These are phyloP conservation scores for Phytophthora ramorum DNA, from an alignment of 352 stramenopile genomes.

Conservation along the genomic window DNA sequence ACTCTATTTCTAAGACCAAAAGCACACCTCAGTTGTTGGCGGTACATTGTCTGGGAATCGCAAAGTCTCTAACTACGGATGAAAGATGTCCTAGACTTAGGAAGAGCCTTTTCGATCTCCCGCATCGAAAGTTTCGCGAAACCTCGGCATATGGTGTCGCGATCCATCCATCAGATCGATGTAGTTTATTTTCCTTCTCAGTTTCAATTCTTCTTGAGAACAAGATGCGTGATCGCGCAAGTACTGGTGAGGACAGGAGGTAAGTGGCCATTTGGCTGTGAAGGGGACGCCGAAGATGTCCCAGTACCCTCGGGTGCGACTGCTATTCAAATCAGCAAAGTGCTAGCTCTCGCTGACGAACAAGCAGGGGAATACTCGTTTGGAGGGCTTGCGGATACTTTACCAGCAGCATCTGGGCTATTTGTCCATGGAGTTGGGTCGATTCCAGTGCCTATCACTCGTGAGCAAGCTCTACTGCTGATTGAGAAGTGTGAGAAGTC, in stretches of 20 bases:
- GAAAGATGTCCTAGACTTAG: too few species aligned
- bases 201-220: too few species aligned
- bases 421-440: slow-evolving; percentile 25
- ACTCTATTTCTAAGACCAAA: slow-evolving; percentile 20
- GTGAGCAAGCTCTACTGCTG: slow-evolving; percentile 12
- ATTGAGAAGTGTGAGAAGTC: slow-evolving; percentile 37
- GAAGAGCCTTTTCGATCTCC: too few species aligned
- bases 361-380: slow-evolving; percentile 20
- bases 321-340: slow-evolving; percentile 15
- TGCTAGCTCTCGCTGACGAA: slow-evolving; percentile 5
- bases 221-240: too few species aligned
- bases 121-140: too few species aligned
- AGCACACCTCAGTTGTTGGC: too few species aligned
- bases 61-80: too few species aligned
- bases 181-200: too few species aligned
- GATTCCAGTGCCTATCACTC: slow-evolving; percentile 20
- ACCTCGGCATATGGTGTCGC: too few species aligned
- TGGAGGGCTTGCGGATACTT: slow-evolving; percentile 2
- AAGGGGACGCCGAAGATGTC: not conserved
- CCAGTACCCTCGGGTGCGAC: not conserved
- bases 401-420: slow-evolving; percentile 17
- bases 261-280: not conserved
- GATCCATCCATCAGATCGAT: too few species aligned
- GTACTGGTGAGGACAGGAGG: too few species aligned
- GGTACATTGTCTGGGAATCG: too few species aligned